phyloP scores from a whole-genome alignment of 1,284 basidiomycete species.

The Apiotrichum akiyoshidainum region DNA sequence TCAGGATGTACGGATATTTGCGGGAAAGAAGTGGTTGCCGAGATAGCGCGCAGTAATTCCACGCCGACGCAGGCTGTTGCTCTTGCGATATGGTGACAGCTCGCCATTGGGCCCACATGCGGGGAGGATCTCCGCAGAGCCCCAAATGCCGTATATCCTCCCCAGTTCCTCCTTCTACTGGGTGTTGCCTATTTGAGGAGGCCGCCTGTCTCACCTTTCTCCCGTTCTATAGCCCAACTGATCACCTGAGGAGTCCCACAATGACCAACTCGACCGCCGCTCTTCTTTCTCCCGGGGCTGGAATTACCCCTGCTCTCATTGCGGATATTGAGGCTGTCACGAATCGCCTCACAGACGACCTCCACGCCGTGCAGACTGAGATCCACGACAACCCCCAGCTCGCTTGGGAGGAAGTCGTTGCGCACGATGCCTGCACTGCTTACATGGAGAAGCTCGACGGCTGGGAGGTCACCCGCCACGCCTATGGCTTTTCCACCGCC shows the following conservation, averaged over 20 bases:
- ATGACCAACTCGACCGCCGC: no score
- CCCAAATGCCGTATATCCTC: no score
- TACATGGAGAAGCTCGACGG: constrained; percentile 57
- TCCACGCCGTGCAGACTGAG: constrained; percentile 18
- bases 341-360: constrained; percentile 12
- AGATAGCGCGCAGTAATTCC: background rate
- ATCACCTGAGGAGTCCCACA: no score
- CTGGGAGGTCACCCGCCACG: constrained; percentile 61
- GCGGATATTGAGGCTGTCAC: constrained; percentile 4
- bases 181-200: no score
- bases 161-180: no score
- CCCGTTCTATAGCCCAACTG: background rate
- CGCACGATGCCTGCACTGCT: constrained; percentile 59
- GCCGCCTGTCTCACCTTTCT: background rate
- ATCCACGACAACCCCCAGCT: constrained; percentile 33
- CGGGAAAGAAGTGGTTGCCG: background rate
- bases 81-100: no score
- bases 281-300: background rate
- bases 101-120: background rate
- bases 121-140: background rate
- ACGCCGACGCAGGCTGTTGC: no score
- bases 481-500: constrained; percentile 55
- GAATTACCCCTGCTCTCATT: constrained; percentile 5
- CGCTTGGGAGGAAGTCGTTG: constrained; percentile 44
- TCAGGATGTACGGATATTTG: no score